Conservation (phyloP, 768 basidiomycete genomes). For the Suillus weaverae region DNA sequence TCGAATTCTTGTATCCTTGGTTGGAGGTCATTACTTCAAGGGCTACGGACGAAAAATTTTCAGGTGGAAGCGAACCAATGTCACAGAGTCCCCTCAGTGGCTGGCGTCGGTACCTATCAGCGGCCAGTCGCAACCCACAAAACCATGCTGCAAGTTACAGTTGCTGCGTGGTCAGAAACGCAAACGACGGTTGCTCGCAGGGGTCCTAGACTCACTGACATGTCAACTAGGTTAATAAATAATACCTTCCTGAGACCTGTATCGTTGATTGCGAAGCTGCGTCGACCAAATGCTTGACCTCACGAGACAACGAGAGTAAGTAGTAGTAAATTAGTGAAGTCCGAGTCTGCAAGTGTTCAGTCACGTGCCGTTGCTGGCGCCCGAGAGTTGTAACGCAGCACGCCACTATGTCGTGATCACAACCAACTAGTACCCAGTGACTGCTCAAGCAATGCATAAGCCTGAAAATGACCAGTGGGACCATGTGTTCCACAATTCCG, state of each 20-base stretch:
- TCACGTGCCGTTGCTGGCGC: too few species aligned
- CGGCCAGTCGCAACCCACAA: background rate
- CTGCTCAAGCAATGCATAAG: background rate
- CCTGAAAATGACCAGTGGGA: background rate
- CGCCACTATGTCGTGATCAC: conserved; percentile 1
- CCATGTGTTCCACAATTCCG: background rate
- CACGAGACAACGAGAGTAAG: too few species aligned
- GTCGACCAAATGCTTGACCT: too few species aligned
- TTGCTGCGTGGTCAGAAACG: background rate
- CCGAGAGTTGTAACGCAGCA: background rate
- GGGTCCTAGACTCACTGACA: too few species aligned
- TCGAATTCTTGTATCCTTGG: background rate
- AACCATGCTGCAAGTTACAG: background rate
- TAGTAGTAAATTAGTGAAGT: too few species aligned
- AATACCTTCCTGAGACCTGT: too few species aligned
- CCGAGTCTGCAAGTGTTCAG: too few species aligned
- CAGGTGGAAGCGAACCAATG: background rate
- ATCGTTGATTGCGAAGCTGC: too few species aligned
- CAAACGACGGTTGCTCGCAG: background rate
- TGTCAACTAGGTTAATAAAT: too few species aligned
- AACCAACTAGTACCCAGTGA: background rate
- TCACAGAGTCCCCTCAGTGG: background rate
- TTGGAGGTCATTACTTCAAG: background rate
- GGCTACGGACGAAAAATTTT: background rate
- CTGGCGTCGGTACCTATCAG: background rate